Evolutionary conservation across 768 basidiomycete genomes (phyloP).

Genomic region (Termitomyces sp.): DNA sequence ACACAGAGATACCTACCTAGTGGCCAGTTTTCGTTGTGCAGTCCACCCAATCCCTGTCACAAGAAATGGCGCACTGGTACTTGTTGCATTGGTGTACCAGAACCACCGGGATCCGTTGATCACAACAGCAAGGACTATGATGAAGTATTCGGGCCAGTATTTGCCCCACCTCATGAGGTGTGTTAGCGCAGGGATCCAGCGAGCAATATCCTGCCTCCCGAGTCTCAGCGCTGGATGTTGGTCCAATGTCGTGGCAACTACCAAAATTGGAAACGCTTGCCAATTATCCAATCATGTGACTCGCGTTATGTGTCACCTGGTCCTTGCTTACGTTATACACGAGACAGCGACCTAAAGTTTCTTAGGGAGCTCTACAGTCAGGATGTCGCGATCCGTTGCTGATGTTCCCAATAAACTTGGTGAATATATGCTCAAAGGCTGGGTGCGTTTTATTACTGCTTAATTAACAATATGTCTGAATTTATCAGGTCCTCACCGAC

Average conservation of each 20-base stretch:
- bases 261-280: not conserved
- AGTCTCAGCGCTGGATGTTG: no score
- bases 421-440: slow-evolving; percentile 73
- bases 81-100: slow-evolving; percentile 28
- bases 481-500: slow-evolving; percentile 59
- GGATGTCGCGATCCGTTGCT: slow-evolving; percentile 48
- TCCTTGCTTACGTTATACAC: not conserved
- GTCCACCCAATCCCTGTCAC: slow-evolving; percentile 46
- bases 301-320: not conserved
- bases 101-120: slow-evolving; percentile 30
- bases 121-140: slow-evolving; percentile 33
- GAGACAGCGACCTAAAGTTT: no score
- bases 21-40: slow-evolving; percentile 47
- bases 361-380: not conserved
- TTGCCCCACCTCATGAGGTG: slow-evolving; percentile 46
- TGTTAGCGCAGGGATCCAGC: slow-evolving; percentile 4
- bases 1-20: slow-evolving; percentile 39
- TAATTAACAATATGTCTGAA: not conserved
- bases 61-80: slow-evolving; percentile 28
- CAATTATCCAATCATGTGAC: slow-evolving; percentile 3
- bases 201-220: no score
- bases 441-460: slow-evolving; percentile 40
- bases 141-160: slow-evolving; percentile 49
- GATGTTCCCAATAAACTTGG: slow-evolving; percentile 64
- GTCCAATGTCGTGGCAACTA: slow-evolving; percentile 28